Conservation (phyloP, 78 protist genomes). For the Dictyostelium intermedium region DNA sequence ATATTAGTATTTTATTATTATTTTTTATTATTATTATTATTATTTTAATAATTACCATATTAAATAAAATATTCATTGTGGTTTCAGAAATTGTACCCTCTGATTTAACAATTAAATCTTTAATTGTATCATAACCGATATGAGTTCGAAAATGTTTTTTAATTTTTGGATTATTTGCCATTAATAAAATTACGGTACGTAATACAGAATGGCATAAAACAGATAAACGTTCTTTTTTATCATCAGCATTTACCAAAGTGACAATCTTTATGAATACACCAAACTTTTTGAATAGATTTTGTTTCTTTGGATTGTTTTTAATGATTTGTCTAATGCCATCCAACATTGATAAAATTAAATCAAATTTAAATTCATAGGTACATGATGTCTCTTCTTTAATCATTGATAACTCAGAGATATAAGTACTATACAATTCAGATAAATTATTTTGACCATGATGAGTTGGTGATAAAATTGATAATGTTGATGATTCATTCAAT, state of each 20-base stretch:
- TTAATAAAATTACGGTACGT: conserved; percentile 8
- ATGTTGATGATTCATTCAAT: neutral
- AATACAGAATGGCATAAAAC: conserved; percentile 41
- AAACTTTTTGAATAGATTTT: conserved; percentile 49
- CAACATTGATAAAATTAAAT: conserved; percentile 33
- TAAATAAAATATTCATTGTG: conserved; percentile 52
- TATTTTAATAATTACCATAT: conserved; percentile 15
- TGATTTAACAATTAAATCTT: conserved; percentile 18
- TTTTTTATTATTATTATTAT: neutral
- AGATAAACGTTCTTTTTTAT: conserved; percentile 18
- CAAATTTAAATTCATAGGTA: conserved; percentile 20
- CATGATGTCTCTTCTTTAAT: conserved; percentile 16
- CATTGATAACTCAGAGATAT: conserved; percentile 34
- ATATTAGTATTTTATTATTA: too few relatives aligned
- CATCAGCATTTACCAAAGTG: conserved; percentile 36
- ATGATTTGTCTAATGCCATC: conserved; percentile 53
- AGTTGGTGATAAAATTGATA: neutral
- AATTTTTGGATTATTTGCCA: conserved; percentile 36
- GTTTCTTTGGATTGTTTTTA: conserved; percentile 58
- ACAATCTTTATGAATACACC: conserved; percentile 50
- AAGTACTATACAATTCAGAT: conserved; percentile 11
- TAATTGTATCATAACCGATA: conserved; percentile 67
- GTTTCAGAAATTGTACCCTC: conserved; percentile 26
- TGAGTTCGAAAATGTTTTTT: conserved; percentile 41
- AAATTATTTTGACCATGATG: neutral